Conservation (phyloP, 108 stramenopile genomes). For the Nitzschia sp. region DNA sequence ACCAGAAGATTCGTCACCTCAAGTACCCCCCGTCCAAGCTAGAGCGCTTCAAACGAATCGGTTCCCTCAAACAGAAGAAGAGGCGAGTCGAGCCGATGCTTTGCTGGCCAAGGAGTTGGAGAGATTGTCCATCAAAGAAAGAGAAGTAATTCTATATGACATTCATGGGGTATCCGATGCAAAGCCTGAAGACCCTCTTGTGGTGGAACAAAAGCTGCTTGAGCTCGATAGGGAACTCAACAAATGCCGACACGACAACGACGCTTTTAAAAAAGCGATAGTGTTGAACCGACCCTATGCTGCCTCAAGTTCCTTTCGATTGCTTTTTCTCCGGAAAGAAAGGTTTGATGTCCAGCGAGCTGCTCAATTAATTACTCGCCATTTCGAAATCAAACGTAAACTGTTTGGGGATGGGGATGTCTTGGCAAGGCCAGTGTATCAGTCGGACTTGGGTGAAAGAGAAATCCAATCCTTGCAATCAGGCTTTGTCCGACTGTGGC, state of each 20-base stretch:
- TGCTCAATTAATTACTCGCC: slow-evolving; percentile 8
- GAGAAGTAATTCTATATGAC: neutral
- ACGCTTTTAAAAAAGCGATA: neutral
- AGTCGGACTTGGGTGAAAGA: neutral
- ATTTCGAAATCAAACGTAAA: slow-evolving; percentile 26
- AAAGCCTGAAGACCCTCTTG: neutral
- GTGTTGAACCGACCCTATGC: slow-evolving; percentile 5
- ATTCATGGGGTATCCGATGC: slow-evolving; percentile 7
- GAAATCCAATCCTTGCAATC: neutral
- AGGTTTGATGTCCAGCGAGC: slow-evolving; percentile 24
- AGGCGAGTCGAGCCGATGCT: neutral
- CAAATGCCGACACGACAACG: neutral
- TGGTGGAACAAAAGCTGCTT: slow-evolving; percentile 1
- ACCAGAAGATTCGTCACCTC: too few relatives aligned
- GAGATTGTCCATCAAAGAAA: neutral
- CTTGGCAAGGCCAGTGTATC: neutral
- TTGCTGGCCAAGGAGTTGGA: slow-evolving; percentile 13
- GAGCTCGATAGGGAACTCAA: neutral
- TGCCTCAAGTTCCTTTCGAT: slow-evolving; percentile 4
- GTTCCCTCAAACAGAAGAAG: neutral
- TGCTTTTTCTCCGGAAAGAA: slow-evolving; percentile 36
- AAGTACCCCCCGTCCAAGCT: neutral
- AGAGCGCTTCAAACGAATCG: neutral
- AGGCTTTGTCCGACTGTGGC: neutral
- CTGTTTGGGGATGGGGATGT: slow-evolving; percentile 30